Percentiles rank a stretch among this genome's conserved stretches.
Evolutionary conservation across 2,329 filamentous ascomycete species (phyloP).

Genomic region (Fusarium protoensiforme): DNA sequence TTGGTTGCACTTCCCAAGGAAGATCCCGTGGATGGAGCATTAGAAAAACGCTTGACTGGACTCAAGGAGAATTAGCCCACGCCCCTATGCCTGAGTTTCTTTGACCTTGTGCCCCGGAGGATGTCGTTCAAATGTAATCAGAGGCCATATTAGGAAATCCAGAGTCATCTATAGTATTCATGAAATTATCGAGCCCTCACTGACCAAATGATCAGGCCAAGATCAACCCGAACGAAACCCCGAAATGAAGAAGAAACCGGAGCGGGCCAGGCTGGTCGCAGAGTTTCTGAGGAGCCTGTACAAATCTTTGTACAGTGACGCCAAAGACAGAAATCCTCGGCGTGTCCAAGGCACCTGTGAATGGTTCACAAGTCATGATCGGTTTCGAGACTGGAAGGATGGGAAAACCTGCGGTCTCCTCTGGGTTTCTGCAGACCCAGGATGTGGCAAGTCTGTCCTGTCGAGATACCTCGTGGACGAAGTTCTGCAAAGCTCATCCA

Average conservation of each 20-base stretch:
- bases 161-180: not conserved
- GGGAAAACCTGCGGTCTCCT: not conserved
- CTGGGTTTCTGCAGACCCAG: constrained; percentile 54
- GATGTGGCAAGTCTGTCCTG: constrained; percentile 57
- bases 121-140: not conserved
- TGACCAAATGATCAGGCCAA: not conserved
- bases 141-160: not conserved
- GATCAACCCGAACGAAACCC: not conserved
- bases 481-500: constrained; percentile 20
- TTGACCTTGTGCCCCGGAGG: not conserved
- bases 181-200: not conserved
- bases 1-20: not conserved
- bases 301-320: not conserved
- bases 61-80: not conserved
- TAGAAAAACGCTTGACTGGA: not conserved
- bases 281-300: not conserved
- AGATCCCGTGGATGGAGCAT: not conserved
- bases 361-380: constrained; percentile 17
- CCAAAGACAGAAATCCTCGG: constrained; percentile 20
- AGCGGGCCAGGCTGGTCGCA: not conserved
- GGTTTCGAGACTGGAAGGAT: constrained; percentile 13
- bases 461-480: constrained; percentile 49
- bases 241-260: not conserved
- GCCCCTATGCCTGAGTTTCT: not conserved
- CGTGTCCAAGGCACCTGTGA: constrained; percentile 16